phyloP scores from a whole-genome alignment of 768 basidiomycete genomes.

The Amylocystis lapponica region DNA sequence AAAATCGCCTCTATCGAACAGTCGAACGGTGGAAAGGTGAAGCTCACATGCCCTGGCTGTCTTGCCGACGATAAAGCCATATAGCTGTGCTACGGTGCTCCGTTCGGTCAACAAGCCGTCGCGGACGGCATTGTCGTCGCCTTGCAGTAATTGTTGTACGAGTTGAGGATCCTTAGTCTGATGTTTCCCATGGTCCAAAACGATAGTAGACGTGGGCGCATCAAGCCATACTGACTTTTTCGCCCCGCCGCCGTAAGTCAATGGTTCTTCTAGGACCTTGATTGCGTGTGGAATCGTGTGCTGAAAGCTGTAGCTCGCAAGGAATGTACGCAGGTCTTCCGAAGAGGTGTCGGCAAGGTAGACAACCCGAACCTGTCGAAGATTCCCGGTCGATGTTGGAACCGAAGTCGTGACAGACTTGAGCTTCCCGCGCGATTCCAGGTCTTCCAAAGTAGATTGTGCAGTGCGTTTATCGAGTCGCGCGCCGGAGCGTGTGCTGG shows the following conservation, averaged over 20 bases:
- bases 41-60: constrained; percentile 57
- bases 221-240: constrained; percentile 3
- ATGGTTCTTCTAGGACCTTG: constrained; percentile 46
- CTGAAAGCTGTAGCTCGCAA: constrained; percentile 44
- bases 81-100: constrained; percentile 63
- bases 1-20: constrained; percentile 35
- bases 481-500: constrained; percentile 64
- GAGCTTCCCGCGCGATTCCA: constrained; percentile 63
- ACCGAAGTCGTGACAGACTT: constrained; percentile 66
- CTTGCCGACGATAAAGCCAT: constrained; percentile 70
- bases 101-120: constrained; percentile 64
- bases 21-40: constrained; percentile 48
- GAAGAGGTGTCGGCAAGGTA: constrained; percentile 58
- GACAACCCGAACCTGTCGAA: constrained; percentile 52
- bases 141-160: constrained; percentile 47
- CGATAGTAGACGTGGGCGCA: constrained; percentile 7
- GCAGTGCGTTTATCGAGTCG: constrained; percentile 72
- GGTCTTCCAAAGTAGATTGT: constrained; percentile 46
- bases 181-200: neutral
- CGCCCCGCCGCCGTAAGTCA: constrained; percentile 48
- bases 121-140: constrained; percentile 49
- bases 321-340: constrained; percentile 50
- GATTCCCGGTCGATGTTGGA: constrained; percentile 51
- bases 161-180: constrained; percentile 12
- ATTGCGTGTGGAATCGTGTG: constrained; percentile 29